Evolutionary conservation across 768 basidiomycete species (phyloP), one percentile per base, ranked within the genome.

Genomic region (Auricularia heimuer): DNA sequence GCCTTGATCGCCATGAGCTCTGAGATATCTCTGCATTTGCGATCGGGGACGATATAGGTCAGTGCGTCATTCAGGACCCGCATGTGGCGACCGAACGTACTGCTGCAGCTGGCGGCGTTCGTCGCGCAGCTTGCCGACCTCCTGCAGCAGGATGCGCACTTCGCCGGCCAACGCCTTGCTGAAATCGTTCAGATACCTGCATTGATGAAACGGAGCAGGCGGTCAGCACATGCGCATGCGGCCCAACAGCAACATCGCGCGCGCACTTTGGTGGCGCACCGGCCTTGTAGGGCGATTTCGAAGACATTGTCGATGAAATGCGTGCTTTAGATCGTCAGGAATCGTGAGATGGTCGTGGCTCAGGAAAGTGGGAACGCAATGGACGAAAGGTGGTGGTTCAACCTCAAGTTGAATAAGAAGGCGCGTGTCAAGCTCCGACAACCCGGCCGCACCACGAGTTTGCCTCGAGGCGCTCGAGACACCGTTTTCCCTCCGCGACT

Each of bases 151-250:
- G 64, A 85, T 84, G 42, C 84, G 81, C n/a, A 85, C 83, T 71
- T 85, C 84, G 64, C 78, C 73, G 8, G 84, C 84, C 45, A 85
- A 80, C 1, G 84, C 84, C 68, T 85, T 85, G 73, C 82, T 84
- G 71, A 85, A 85, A 69, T 85, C 83, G 67, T 83, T 82, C 62
- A 85, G 70, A 70, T 85, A 84, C 72, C 81, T 81, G 69, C 56
- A 63, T 45, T 45, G 21, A 8, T 14, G 29, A n/a, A 21, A 56
- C 54, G 21, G 10, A 36, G 8, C 29, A 11, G 11, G 8, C 12
- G 35, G n/a, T 60, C 14, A 60, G 29, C 18, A 18, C n/a, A 60
- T 60, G 34, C 14, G 12, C 56, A 8, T 60, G 34, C 56, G 24
- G 56, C 51, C 7, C 7, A 29, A 29, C 29, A 29, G 29, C 18